Percentiles rank a stretch among this genome's conserved stretches.
These are phyloP conservation scores for Leishmania mexicana DNA, from an alignment of 208 protist species.

Conservation along the genomic window DNA sequence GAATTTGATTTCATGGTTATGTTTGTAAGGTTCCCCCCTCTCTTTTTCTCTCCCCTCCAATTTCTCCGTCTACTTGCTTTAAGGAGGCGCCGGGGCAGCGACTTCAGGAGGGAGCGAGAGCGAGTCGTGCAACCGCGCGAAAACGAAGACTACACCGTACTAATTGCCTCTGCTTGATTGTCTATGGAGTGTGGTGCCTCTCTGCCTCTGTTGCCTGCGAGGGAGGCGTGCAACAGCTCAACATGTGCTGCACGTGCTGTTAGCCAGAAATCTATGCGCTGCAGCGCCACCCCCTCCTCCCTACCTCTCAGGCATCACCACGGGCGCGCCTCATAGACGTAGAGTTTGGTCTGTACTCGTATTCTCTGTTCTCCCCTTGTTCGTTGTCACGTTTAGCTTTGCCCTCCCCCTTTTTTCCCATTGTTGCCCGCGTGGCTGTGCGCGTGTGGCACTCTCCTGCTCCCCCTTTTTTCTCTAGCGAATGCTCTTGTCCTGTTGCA, in stretches of 20 bases:
- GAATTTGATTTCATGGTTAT: not conserved
- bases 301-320: not conserved
- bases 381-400: not conserved
- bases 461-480: not conserved
- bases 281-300: not conserved
- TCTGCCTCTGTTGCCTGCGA: not conserved
- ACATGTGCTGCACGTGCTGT: not conserved
- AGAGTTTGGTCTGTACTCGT: not conserved
- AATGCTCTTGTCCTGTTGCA: not conserved
- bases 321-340: not conserved
- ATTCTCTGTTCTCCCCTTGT: not conserved
- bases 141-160: not conserved
- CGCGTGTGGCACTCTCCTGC: too few relatives aligned
- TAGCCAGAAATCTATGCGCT: not conserved
- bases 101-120: not conserved
- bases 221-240: not conserved
- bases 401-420: not conserved
- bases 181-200: not conserved
- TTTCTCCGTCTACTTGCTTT: not conserved
- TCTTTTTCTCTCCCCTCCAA: not conserved
- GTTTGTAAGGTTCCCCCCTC: not conserved
- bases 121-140: not conserved
- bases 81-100: not conserved
- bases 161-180: not conserved
- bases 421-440: not conserved